Percentiles rank a stretch among this genome's conserved stretches.
Evolutionary conservation across 352 stramenopile genomes (phyloP).

Genomic region (Plasmopara halstedii): DNA sequence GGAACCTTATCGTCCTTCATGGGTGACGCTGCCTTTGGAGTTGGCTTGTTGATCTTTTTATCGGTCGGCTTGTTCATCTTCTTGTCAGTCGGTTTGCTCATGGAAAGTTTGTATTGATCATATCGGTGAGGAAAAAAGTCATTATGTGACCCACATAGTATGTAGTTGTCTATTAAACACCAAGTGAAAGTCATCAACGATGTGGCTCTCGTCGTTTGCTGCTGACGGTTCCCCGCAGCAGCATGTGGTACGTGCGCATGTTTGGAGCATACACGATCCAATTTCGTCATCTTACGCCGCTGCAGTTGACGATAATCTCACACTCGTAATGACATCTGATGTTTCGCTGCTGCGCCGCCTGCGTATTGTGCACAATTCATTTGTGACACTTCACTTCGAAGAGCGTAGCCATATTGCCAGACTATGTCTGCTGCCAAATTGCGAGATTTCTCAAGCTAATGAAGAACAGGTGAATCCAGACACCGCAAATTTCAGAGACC

Average conservation of each 20-base stretch:
- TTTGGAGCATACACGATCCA: slow-evolving; percentile 20
- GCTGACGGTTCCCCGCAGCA: slow-evolving; percentile 2
- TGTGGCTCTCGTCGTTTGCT: slow-evolving; percentile 60
- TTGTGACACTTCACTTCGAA: slow-evolving; percentile 27
- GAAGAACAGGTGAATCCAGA: not conserved
- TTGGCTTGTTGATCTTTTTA: slow-evolving; percentile 20
- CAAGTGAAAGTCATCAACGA: slow-evolving; percentile 1
- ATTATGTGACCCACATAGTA: slow-evolving; percentile 3
- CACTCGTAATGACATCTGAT: slow-evolving; percentile 30
- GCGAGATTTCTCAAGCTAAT: slow-evolving; percentile 4
- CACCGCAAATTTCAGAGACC: slow-evolving; percentile 3
- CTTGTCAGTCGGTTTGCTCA: too few species aligned
- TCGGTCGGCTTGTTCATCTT: slow-evolving; percentile 33
- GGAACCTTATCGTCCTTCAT: slow-evolving; percentile 45
- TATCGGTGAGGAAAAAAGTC: too few species aligned
- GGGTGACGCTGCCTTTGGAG: slow-evolving; percentile 10
- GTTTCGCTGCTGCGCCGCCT: slow-evolving; percentile 34
- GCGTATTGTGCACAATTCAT: slow-evolving; percentile 42
- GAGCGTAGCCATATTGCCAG: slow-evolving; percentile 25
- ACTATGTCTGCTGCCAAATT: slow-evolving; percentile 17
- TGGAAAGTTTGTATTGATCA: too few species aligned
- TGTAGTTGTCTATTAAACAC: not conserved
- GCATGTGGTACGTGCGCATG: slow-evolving; percentile 17
- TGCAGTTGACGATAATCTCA: slow-evolving; percentile 21
- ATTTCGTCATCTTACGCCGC: not conserved